These are phyloP conservation scores for Apiospora kogelbergensis DNA, from an alignment of 2,329 filamentous ascomycete genomes.

Conservation along the genomic window DNA sequence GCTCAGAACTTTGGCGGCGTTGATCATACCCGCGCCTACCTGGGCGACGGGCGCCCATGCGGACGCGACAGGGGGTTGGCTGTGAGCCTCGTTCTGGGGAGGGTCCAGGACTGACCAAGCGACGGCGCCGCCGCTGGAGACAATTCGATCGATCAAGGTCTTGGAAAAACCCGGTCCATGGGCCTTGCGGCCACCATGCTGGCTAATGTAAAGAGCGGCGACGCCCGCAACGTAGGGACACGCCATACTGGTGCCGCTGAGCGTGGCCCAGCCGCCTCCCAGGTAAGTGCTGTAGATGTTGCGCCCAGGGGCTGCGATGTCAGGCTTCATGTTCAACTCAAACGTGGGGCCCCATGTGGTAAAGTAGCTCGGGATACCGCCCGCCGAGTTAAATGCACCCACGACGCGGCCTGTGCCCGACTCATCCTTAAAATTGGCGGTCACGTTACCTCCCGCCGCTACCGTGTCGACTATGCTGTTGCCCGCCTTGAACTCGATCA, in stretches of 20 bases:
- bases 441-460: constrained; percentile 22
- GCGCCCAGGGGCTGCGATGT: constrained; percentile 41
- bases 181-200: constrained; percentile 27
- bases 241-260: constrained; percentile 49
- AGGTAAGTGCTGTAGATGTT: constrained; percentile 46
- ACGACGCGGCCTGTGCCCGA: constrained; percentile 16
- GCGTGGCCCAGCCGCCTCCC: constrained; percentile 30
- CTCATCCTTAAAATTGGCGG: constrained; percentile 24
- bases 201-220: constrained; percentile 33
- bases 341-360: constrained; percentile 43
- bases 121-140: constrained; percentile 27
- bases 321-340: constrained; percentile 41
- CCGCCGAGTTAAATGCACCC: constrained; percentile 22
- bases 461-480: constrained; percentile 23
- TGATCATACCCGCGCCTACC: constrained; percentile 38
- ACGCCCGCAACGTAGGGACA: constrained; percentile 44
- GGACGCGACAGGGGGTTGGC: background rate
- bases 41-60: background rate
- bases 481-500: constrained; percentile 22
- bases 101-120: constrained; percentile 23
- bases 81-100: constrained; percentile 14
- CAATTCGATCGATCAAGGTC: constrained; percentile 27
- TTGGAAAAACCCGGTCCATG: constrained; percentile 29
- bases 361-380: constrained; percentile 36
- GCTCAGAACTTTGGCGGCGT: constrained; percentile 38